phyloP scores from a whole-genome alignment of 2,329 filamentous ascomycete species.

The Paracoccidioides brasiliensis region DNA sequence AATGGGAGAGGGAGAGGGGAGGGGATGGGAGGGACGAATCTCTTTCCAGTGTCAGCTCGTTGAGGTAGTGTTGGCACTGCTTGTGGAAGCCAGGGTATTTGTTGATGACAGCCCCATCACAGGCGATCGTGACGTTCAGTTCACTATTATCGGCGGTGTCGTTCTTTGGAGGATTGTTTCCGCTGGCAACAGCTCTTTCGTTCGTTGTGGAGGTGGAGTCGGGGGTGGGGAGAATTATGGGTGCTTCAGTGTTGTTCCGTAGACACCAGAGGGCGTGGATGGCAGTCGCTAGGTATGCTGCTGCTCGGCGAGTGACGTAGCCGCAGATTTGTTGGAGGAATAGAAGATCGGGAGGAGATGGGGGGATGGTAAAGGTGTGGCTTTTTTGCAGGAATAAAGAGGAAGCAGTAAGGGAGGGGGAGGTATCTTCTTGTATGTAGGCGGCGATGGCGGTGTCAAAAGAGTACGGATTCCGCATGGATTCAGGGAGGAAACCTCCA shows the following conservation, averaged over 20 bases:
- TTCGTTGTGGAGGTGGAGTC: conserved; percentile 12
- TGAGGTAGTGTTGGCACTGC: conserved; percentile 31
- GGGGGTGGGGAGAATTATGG: conserved; percentile 9
- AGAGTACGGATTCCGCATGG: conserved; percentile 43
- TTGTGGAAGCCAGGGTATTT: conserved; percentile 38
- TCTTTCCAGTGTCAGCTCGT: conserved; percentile 24
- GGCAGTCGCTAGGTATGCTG: conserved; percentile 49
- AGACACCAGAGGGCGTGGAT: conserved; percentile 50
- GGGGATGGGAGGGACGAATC: background rate
- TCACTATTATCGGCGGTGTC: conserved; percentile 11
- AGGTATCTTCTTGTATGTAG: conserved; percentile 39
- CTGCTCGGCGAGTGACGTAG: conserved; percentile 45
- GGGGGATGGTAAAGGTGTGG: conserved; percentile 36
- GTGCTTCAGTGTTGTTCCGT: conserved; percentile 36
- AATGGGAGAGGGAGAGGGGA: background rate
- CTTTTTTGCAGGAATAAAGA: conserved; percentile 38
- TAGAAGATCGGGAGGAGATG: conserved; percentile 37
- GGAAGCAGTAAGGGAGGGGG: conserved; percentile 25
- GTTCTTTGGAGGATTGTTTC: conserved; percentile 19
- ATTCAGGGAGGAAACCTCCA: conserved; percentile 42
- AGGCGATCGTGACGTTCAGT: conserved; percentile 34
- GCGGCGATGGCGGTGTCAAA: conserved; percentile 48
- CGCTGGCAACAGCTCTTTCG: background rate
- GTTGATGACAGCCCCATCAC: conserved; percentile 40
- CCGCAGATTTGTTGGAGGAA: conserved; percentile 43